Base-by-base conservation (phyloP, 257 asterid species). In the Pogostemon cablin region DNA sequence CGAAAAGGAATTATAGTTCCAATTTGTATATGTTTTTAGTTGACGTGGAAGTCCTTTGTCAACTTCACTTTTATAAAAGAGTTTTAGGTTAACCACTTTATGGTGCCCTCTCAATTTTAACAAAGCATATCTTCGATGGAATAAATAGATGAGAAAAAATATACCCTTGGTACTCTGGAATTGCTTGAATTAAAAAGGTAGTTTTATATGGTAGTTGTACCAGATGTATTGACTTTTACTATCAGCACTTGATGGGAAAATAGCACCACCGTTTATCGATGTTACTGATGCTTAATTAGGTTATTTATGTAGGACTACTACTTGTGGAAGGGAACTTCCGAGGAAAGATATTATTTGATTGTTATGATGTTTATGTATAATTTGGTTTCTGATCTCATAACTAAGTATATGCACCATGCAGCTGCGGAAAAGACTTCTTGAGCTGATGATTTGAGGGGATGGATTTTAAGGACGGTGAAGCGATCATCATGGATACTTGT, bases 401-500 rank as follows among this genome's bases (percentile, higher is more conserved):
- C 59, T 58, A 34, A 42, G 57, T 54, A 67, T 65, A 49, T 67
- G 17, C 61, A 2, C 73, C 55, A 56, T 75, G 84, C 88, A 86
- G 96, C 80, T 75, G 17, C 55, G 78, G 89, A 83, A 77, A 88
- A 84, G 82, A 67, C 81, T 68, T 74, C 84, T 71, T 86, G 84
- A 84, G 82, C 71, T 65, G 71, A 68, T 61, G 67, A 62, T 15
- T 15, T 53, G 65, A 56, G 73, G 57, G 48, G 32, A 46, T 35
- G 46, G 69, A 9, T 55, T 60, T 65, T 56, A 59, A 77, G 48
- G 75, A 71, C 44, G 35, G 54, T 72, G 57, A 68, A 72, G 20
- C 9, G 80, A 55, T 69, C 68, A 40, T 6, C 58, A 32, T 34
- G 72, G 77, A 67, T 67, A 75, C 67, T 67, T 73, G 11, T 69